These are phyloP conservation scores for Lactifluus hygrophoroides DNA, from an alignment of 768 basidiomycete species.

Conservation along the genomic window DNA sequence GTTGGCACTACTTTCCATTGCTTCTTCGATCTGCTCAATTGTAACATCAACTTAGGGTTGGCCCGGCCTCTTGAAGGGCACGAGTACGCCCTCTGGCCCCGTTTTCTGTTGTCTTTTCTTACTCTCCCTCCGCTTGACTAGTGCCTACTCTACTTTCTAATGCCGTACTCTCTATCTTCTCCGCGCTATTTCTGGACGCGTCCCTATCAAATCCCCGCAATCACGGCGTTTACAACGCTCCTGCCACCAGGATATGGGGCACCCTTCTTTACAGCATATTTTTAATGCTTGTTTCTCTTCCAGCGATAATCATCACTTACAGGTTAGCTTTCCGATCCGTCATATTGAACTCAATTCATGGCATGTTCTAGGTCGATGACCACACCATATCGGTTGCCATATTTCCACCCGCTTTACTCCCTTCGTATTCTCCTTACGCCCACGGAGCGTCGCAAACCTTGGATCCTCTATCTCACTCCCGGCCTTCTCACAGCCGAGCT, in stretches of 20 bases:
- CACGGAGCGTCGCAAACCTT: slow-evolving; percentile 69
- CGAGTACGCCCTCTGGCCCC: slow-evolving; percentile 33
- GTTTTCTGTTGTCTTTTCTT: slow-evolving; percentile 23
- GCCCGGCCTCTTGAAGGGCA: slow-evolving; percentile 72
- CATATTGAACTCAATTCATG: not conserved
- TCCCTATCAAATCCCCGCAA: slow-evolving; percentile 37
- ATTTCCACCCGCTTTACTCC: slow-evolving; percentile 46
- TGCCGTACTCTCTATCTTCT: slow-evolving; percentile 45
- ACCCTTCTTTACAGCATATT: slow-evolving; percentile 56
- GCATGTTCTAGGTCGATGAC: slow-evolving; percentile 55
- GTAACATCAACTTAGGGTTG: slow-evolving; percentile 40
- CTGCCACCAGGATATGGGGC: slow-evolving; percentile 50
- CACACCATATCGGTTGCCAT: slow-evolving; percentile 70
- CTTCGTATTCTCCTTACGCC: slow-evolving; percentile 70
- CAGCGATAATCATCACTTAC: slow-evolving; percentile 67
- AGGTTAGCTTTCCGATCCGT: slow-evolving; percentile 39
- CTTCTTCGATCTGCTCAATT: not conserved
- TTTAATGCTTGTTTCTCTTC: slow-evolving; percentile 57
- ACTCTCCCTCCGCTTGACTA: slow-evolving; percentile 23
- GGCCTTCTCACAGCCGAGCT: slow-evolving; percentile 43
- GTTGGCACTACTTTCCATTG: too few relatives aligned
- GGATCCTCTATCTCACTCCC: slow-evolving; percentile 75
- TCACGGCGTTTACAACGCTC: slow-evolving; percentile 58
- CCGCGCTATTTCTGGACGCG: slow-evolving; percentile 50
- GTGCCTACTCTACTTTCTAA: slow-evolving; percentile 46